phyloP scores from a whole-genome alignment of 176 grass and related monocot species.

The Triticum dicoccoides region DNA sequence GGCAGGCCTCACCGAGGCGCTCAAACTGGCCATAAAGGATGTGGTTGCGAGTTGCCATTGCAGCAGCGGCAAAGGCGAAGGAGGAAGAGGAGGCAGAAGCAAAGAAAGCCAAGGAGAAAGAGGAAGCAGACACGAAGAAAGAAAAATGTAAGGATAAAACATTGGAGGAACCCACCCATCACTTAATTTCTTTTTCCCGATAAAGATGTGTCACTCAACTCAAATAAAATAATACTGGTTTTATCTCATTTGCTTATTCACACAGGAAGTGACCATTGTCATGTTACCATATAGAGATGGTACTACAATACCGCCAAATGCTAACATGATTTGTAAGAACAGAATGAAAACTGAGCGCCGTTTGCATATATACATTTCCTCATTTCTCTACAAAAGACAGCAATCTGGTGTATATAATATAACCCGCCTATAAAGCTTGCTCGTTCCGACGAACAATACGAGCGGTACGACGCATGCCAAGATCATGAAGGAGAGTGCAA shows the following conservation, averaged over 20 bases:
- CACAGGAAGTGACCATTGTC: too few relatives aligned
- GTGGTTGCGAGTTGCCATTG: background rate
- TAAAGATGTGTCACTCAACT: too few relatives aligned
- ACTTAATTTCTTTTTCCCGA: too few relatives aligned
- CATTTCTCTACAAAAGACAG: background rate
- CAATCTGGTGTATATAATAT: constrained; percentile 26
- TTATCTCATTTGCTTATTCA: too few relatives aligned
- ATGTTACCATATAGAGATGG: too few relatives aligned
- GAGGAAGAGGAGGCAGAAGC: background rate
- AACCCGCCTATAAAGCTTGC: constrained; percentile 51
- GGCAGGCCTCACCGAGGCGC: too few relatives aligned
- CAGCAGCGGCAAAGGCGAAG: background rate
- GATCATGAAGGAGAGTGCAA: constrained; percentile 59
- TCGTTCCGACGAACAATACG: constrained; percentile 46
- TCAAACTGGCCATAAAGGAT: constrained; percentile 13
- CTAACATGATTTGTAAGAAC: too few relatives aligned
- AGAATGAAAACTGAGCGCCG: background rate
- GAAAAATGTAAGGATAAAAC: background rate
- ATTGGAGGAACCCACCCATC: background rate
- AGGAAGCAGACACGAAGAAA: background rate
- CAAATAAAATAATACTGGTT: too few relatives aligned
- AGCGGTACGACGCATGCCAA: constrained; percentile 47
- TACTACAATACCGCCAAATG: too few relatives aligned
- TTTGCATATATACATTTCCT: background rate
- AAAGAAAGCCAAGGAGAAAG: background rate